Conservation (phyloP, 179 eudicot species). For the Gypsophila paniculata region DNA sequence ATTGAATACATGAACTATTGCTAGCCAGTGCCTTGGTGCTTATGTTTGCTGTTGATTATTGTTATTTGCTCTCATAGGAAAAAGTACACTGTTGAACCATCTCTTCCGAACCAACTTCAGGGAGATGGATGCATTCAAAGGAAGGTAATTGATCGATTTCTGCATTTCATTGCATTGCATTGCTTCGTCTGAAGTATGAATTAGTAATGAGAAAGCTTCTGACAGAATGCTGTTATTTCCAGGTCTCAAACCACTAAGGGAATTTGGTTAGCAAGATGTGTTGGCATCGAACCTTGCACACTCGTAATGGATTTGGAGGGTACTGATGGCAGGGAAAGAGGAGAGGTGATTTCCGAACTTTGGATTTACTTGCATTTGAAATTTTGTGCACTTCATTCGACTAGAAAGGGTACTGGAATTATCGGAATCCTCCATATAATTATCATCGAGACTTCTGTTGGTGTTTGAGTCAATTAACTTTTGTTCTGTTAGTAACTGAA, state of each 20-base stretch:
- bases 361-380: background rate
- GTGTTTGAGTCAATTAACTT: background rate
- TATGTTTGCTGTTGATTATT: conserved; percentile 8
- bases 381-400: background rate
- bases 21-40: background rate
- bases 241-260: conserved; percentile 95
- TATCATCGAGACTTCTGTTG: background rate
- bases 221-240: conserved; percentile 18
- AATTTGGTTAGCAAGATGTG: conserved; percentile 62
- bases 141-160: conserved; percentile 51
- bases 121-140: conserved; percentile 96
- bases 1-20: background rate
- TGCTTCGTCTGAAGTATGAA: conserved; percentile 14
- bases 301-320: conserved; percentile 81
- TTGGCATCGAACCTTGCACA: conserved; percentile 59
- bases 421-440: background rate
- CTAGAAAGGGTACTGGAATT: background rate
- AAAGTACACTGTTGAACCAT: conserved; percentile 85
- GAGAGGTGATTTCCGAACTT: conserved; percentile 48
- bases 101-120: conserved; percentile 77
- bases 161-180: conserved; percentile 13
- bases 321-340: conserved; percentile 75
- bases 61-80: conserved; percentile 44
- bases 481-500: background rate
- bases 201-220: conserved; percentile 8